Conservation (phyloP, 805 yeast species). For the Candida sonorensis region DNA sequence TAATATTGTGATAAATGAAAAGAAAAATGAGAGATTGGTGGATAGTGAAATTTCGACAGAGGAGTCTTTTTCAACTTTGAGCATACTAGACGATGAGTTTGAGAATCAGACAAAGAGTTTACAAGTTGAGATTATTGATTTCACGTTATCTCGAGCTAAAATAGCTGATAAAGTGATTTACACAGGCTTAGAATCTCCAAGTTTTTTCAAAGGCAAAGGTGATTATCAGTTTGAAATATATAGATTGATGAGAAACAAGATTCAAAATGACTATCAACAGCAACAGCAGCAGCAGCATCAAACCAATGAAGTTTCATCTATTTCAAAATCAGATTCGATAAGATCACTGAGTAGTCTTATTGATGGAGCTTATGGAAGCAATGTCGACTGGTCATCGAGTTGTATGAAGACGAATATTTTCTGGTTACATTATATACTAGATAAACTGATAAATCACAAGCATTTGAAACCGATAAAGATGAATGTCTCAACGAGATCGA, state of each 20-base stretch:
- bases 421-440: slow-evolving; percentile 61
- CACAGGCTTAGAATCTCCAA: slow-evolving; percentile 59
- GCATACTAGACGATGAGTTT: slow-evolving; percentile 3
- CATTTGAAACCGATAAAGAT: slow-evolving; percentile 20
- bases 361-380: too few species aligned
- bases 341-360: slow-evolving; percentile 2
- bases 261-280: slow-evolving; percentile 10
- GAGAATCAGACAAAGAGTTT: slow-evolving; percentile 1
- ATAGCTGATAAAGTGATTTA: slow-evolving; percentile 29
- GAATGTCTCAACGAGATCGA: slow-evolving; percentile 9
- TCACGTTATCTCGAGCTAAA: slow-evolving; percentile 46
- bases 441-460: slow-evolving; percentile 40
- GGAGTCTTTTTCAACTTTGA: slow-evolving; percentile 9
- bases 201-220: slow-evolving; percentile 52
- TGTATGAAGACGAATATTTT: slow-evolving; percentile 47
- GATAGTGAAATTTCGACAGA: too few species aligned
- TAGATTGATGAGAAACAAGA: slow-evolving; percentile 48
- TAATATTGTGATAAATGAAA: slow-evolving; percentile 40
- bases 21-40: neutral
- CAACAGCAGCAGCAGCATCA: neutral
- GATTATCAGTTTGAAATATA: slow-evolving; percentile 59
- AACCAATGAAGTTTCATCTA: neutral
- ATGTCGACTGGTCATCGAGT: slow-evolving; percentile 42
- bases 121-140: slow-evolving; percentile 48
- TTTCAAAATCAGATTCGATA: slow-evolving; percentile 5